phyloP scores from a whole-genome alignment of 2,329 filamentous ascomycete genomes.

The Dendryphion nanum region DNA sequence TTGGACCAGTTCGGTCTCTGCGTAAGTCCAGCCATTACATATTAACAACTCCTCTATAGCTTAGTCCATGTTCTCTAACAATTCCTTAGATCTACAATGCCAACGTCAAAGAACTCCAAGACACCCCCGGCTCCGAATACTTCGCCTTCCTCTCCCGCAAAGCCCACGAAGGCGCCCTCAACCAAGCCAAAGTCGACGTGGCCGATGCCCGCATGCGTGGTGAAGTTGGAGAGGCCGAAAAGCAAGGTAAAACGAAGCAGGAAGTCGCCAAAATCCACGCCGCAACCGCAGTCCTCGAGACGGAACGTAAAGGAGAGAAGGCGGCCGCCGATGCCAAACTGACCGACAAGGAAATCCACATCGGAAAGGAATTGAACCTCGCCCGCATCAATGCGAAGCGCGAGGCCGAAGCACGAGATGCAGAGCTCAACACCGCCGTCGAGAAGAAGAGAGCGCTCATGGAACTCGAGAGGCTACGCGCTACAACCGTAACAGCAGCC shows the following conservation, averaged over 20 bases:
- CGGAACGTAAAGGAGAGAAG: constrained; percentile 79
- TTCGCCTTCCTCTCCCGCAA: constrained; percentile 80
- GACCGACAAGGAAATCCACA: constrained; percentile 68
- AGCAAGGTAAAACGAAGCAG: constrained; percentile 76
- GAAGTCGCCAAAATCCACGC: constrained; percentile 87
- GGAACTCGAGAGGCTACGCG: constrained; percentile 76
- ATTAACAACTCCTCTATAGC: constrained; percentile 56
- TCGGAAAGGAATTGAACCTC: constrained; percentile 72
- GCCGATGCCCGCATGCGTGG: constrained; percentile 61
- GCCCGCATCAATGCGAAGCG: constrained; percentile 72
- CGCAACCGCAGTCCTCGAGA: constrained; percentile 80
- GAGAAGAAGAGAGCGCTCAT: constrained; percentile 75
- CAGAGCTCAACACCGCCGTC: constrained; percentile 76
- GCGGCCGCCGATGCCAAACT: constrained; percentile 75
- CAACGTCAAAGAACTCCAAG: constrained; percentile 84
- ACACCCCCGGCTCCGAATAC: constrained; percentile 78
- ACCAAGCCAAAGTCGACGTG: constrained; percentile 68
- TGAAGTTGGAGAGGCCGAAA: constrained; percentile 74
- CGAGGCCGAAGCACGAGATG: constrained; percentile 71
- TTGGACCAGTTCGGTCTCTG: constrained; percentile 77
- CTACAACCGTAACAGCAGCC: constrained; percentile 75
- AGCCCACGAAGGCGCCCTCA: constrained; percentile 80
- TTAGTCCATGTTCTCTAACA: constrained; percentile 88
- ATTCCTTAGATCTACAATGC: constrained; percentile 68
- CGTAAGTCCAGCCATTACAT: constrained; percentile 5